These are phyloP conservation scores for Linnemannia elongata DNA, from an alignment of 192 early-diverging fungal genomes.

Conservation along the genomic window DNA sequence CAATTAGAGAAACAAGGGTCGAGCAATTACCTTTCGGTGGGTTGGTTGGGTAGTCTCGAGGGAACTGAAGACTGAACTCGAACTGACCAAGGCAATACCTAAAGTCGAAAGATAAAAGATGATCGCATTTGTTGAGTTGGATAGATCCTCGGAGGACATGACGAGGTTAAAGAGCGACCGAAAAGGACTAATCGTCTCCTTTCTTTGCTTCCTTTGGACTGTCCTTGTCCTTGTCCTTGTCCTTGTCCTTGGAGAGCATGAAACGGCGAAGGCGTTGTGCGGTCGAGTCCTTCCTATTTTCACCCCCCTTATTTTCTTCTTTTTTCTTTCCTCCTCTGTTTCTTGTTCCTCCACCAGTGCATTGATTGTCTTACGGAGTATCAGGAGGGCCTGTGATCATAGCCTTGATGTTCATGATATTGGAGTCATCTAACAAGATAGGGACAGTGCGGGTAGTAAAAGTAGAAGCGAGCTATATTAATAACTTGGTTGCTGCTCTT, in stretches of 20 bases:
- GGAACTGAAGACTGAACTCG: constrained; percentile 64
- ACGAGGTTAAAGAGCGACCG: not conserved
- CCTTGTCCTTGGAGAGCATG: not conserved
- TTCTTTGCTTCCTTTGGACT: not conserved
- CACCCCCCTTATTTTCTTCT: not conserved
- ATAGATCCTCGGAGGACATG: not conserved
- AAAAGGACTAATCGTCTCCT: not conserved
- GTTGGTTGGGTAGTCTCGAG: constrained; percentile 65
- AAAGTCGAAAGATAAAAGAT: constrained; percentile 27
- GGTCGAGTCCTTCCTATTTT: not conserved
- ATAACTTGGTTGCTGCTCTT: not conserved
- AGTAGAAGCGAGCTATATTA: not conserved
- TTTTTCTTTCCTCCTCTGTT: not conserved
- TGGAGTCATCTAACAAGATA: constrained; percentile 59
- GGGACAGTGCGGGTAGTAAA: constrained; percentile 8
- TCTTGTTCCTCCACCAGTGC: not conserved
- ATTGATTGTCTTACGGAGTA: constrained; percentile 65
- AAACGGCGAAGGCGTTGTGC: constrained; percentile 3
- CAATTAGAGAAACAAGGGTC: not conserved
- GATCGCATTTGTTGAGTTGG: constrained; percentile 1
- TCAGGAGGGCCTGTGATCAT: constrained; percentile 70
- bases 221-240: not conserved
- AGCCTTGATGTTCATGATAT: constrained; percentile 75
- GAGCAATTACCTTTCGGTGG: constrained; percentile 65
- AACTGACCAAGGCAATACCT: constrained; percentile 61